Evolutionary conservation across 2,329 filamentous ascomycete species (phyloP).

Genomic region (Hypomyces perniciosus): DNA sequence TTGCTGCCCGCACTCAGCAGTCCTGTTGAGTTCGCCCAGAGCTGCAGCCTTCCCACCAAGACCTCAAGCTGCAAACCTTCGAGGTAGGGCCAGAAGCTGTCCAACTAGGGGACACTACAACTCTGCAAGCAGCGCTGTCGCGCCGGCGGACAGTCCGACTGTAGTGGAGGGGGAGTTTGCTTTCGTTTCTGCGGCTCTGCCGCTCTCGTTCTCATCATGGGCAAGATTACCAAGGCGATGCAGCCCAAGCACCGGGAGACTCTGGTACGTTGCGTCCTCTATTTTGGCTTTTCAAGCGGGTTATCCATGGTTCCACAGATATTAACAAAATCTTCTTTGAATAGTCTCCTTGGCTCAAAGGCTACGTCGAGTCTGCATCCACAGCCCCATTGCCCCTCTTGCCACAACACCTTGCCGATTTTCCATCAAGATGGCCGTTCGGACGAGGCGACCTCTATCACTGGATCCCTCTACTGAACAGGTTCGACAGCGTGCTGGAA

Average conservation of each 20-base stretch:
- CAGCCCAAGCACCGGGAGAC: conserved; percentile 63
- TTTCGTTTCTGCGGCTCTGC: conserved; percentile 48
- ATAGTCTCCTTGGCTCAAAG: conserved; percentile 80
- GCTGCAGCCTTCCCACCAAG: conserved; percentile 8
- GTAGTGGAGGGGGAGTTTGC: conserved; percentile 55
- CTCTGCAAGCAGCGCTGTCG: conserved; percentile 33
- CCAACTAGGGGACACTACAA: conserved; percentile 28
- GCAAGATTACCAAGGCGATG: conserved; percentile 62
- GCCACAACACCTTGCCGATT: conserved; percentile 67
- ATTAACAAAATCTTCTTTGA: conserved; percentile 2
- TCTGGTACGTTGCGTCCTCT: conserved; percentile 42
- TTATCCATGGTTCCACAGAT: neutral
- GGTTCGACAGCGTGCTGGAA: conserved; percentile 85
- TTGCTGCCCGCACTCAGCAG: neutral
- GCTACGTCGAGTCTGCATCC: conserved; percentile 69
- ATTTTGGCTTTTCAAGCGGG: neutral
- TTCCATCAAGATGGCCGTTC: conserved; percentile 89
- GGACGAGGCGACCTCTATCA: conserved; percentile 94
- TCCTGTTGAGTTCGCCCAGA: neutral
- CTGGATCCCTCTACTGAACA: conserved; percentile 92
- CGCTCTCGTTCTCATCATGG: conserved; percentile 56
- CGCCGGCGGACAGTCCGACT: conserved; percentile 32
- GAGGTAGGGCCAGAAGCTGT: conserved; percentile 22
- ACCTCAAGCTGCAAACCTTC: neutral
- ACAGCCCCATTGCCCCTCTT: conserved; percentile 68